Percentiles rank a stretch among this genome's conserved stretches.
Conservation (phyloP, 1,284 basidiomycete genomes). For the Cutaneotrichosporon sp. region DNA sequence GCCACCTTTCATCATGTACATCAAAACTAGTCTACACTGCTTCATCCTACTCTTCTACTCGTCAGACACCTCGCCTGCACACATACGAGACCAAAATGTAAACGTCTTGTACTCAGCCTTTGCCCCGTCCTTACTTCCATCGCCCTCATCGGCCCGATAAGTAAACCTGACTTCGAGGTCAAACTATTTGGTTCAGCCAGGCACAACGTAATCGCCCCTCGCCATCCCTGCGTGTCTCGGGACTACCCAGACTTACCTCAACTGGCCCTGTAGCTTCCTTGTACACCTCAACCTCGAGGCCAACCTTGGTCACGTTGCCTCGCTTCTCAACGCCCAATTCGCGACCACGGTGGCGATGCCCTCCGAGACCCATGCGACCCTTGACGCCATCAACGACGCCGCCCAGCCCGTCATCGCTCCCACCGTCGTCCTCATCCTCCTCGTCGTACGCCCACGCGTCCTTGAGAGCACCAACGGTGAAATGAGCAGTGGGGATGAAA, state of each 20-base stretch:
- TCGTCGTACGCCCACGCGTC: slow-evolving; percentile 93
- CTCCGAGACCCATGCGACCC: slow-evolving; percentile 51
- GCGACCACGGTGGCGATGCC: slow-evolving; percentile 40
- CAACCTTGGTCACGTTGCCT: slow-evolving; percentile 80
- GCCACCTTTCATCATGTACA: background rate
- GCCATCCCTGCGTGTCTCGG: background rate
- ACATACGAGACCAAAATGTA: slow-evolving; percentile 47
- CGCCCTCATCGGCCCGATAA: slow-evolving; percentile 78
- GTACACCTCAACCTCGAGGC: slow-evolving; percentile 47
- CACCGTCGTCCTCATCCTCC: slow-evolving; percentile 70
- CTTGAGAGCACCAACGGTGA: slow-evolving; percentile 80
- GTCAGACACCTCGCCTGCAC: slow-evolving; percentile 34
- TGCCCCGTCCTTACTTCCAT: slow-evolving; percentile 30
- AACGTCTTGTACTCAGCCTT: slow-evolving; percentile 52
- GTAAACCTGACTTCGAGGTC: slow-evolving; percentile 90
- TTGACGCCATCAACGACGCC: slow-evolving; percentile 30
- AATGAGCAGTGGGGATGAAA: slow-evolving; percentile 69
- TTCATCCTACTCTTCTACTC: background rate
- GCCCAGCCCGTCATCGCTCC: slow-evolving; percentile 52
- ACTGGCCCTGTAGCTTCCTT: slow-evolving; percentile 23
- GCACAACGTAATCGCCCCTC: background rate
- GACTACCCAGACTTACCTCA: slow-evolving; percentile 29
- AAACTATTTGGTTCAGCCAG: slow-evolving; percentile 60
- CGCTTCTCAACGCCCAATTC: slow-evolving; percentile 54
- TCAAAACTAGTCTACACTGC: background rate